Base-by-base conservation (phyloP, 2,329 filamentous ascomycete genomes). In the Fusarium illudens region DNA sequence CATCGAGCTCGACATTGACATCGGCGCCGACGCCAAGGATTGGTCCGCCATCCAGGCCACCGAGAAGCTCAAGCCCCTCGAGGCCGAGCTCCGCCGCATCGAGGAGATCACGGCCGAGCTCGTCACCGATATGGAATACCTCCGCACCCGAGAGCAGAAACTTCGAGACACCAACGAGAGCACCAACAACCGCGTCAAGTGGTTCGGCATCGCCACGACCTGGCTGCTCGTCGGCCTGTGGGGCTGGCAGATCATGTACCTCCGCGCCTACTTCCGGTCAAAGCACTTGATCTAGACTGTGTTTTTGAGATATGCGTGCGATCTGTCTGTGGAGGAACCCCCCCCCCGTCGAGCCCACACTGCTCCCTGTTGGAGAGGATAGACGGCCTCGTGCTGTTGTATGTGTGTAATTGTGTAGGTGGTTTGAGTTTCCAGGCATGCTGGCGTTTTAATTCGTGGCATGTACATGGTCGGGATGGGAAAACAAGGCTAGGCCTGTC, bases 91-190 rank as follows among this genome's bases (percentile, higher is more conserved):
- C 76, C 90, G 94, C 75, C 90, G 94, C 72, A 92, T 98, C 76
- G 94, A 97, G 80, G 96, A 97, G 83, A 87, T 95, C 77, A 92
- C 97, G 36, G 86, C 85, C 70, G 95, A 98, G 83, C 89, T 98
- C 68, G 95, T 97, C 50, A 81, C 81, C 67, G 95, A 98, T 86
- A 97, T 99, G 95, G 95, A 98, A 70, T 99, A 98, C 83, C 88
- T 99, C 74, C 89, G 96, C 71, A 75, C 81, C 36, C 89, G 96
- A 74, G 96, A 99, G 86, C 94, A 97, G 87, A 97, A 93, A 85
- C 87, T 99, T 74, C 87, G 96, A 79, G 95, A 99, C 83, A 99
- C 96, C 73, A 99, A 99, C 81, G 96, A 99, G 90, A 98, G 95
- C 86, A 99, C 96, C 71, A 99, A 99, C 83, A 96, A 92, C 82